Conservation (phyloP, 1,139 yeast species). For the Schwanniomyces etchellsii region DNA sequence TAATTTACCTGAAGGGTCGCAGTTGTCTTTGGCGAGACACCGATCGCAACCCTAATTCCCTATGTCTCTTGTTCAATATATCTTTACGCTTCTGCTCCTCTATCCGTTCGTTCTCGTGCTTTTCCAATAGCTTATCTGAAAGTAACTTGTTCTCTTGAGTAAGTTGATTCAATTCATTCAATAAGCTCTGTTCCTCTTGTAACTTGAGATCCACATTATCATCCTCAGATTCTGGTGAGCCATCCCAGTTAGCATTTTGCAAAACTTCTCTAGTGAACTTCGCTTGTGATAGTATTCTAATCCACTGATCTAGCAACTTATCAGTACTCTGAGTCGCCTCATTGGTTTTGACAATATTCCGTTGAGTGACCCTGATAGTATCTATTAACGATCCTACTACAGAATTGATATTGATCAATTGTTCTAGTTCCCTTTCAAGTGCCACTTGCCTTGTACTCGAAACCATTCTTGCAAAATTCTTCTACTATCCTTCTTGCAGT, state of each 20-base stretch:
- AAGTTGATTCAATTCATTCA: constrained; percentile 18
- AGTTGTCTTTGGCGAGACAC: constrained; percentile 2
- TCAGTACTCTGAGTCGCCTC: constrained; percentile 30
- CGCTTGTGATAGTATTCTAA: constrained; percentile 41
- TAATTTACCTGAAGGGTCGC: too few species aligned
- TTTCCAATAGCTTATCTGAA: constrained; percentile 18
- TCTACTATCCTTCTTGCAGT: too few species aligned
- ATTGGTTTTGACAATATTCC: constrained; percentile 25
- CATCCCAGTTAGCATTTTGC: constrained; percentile 29
- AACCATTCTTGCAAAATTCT: constrained; percentile 6
- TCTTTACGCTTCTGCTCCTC: constrained; percentile 12
- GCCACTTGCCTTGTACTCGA: constrained; percentile 22
- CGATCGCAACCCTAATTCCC: constrained; percentile 19
- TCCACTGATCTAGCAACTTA: constrained; percentile 40
- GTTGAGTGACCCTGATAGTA: constrained; percentile 22
- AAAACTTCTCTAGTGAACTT: constrained; percentile 35
- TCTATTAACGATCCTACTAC: constrained; percentile 24
- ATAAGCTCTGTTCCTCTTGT: constrained; percentile 19
- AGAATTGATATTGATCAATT: constrained; percentile 25
- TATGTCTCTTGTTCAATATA: constrained; percentile 13
- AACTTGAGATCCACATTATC: constrained; percentile 14
- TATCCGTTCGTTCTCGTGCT: constrained; percentile 15
- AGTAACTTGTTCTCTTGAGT: constrained; percentile 26
- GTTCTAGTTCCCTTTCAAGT: constrained; percentile 33
- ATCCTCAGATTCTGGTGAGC: constrained; percentile 14